phyloP scores from a whole-genome alignment of 257 asterid genomes.

The Solanum peruvianum region DNA sequence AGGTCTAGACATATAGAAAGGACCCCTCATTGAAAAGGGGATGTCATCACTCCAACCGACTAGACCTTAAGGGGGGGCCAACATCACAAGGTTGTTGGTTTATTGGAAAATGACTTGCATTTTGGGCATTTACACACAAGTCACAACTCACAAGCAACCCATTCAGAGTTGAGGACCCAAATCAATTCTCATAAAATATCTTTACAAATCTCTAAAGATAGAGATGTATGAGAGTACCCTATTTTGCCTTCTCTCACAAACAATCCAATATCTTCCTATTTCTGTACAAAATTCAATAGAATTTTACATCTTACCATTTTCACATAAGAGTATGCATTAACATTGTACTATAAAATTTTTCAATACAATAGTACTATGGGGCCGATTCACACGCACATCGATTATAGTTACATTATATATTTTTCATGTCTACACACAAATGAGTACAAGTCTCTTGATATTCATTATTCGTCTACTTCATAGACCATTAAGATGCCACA shows the following conservation, averaged over 20 bases:
- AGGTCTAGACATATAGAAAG: background rate
- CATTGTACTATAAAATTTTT: background rate
- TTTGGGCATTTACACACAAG: background rate
- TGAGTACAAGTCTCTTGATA: background rate
- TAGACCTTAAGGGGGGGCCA: slow-evolving; percentile 10
- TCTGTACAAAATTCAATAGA: background rate
- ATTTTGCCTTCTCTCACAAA: background rate
- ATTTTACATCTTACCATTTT: background rate
- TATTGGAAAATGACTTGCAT: slow-evolving; percentile 13
- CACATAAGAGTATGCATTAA: background rate
- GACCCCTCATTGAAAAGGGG: slow-evolving; percentile 9
- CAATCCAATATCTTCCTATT: background rate
- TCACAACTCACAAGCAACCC: slow-evolving; percentile 1
- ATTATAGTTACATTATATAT: background rate
- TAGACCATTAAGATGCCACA: background rate
- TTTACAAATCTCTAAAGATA: slow-evolving; percentile 13
- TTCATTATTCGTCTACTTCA: background rate
- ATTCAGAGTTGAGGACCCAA: background rate
- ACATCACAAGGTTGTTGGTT: slow-evolving; percentile 11
- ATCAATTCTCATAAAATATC: slow-evolving; percentile 6
- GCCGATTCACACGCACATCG: background rate
- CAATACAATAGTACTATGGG: background rate
- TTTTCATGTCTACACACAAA: background rate
- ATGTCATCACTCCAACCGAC: slow-evolving; percentile 25
- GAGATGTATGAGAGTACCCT: slow-evolving; percentile 1